Evolutionary conservation across 1,284 basidiomycete species (phyloP), one percentile per base, ranked within the genome.

Genomic region (Trametes versicolor): DNA sequence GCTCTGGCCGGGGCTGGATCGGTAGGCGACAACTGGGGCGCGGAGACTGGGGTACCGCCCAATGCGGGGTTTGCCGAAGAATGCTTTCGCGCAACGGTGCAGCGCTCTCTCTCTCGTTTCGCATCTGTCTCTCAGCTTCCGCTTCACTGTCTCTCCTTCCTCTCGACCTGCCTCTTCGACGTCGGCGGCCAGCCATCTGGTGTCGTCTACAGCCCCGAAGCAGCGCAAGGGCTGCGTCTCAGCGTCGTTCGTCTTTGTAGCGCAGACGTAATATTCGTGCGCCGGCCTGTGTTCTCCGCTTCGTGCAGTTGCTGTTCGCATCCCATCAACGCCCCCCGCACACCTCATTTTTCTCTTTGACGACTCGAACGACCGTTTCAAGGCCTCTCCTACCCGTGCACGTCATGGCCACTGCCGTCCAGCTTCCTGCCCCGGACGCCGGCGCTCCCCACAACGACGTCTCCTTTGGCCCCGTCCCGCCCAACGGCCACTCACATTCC

Each of bases 401-500:
- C 54, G 48, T 25, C 54, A 77, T 77, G 76, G 73, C 75, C 51
- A 70, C 76, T 45, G 73, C 72, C 25, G 65, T 76, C 45, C 72
- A 74, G 55, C 68, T 72, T 36, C 71, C 73, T 39, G 56, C 71
- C 32, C 68, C 72, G 49, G 73, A 75, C 39, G 54, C 65, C 36
- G 69, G 71, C 58, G 70, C 71, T 43, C 67, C 69, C 36, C 69
- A 69, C 65, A 70, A 66, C 67, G 71, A 72, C 52, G 67, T 66
- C 43, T 27, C 71, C 64, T 55, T 69, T 45, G 65, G 55, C 51
- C 69, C 68, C 52, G 66, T 64, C 36, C 65, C 64, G 47, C 68
- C 81, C 50, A 76, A 74, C 64, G 64, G 77, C 37, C 78, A 76
- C 61, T 72, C 78, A 62, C 78, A 76, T 60, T 70, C 79, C 13